A percentile compares a stretch with the other conserved stretches of the same genome.
Evolutionary conservation across 2,329 filamentous ascomycete genomes (phyloP).

Genomic region (Aotearoamyces nothofagi): DNA sequence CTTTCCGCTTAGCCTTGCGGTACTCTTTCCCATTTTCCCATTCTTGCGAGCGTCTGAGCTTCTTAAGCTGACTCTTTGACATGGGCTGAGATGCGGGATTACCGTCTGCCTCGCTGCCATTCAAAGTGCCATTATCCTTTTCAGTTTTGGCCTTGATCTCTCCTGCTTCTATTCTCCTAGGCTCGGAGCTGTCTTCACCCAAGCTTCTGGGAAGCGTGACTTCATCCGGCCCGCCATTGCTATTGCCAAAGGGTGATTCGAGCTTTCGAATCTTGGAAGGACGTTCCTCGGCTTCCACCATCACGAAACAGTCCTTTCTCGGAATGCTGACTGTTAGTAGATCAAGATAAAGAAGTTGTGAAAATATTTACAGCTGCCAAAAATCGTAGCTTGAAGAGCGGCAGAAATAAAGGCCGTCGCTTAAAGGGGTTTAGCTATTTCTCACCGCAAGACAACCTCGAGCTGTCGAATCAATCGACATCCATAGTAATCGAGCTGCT

Average conservation of each 20-base stretch:
- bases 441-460: too few species aligned
- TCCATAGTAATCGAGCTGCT: not conserved
- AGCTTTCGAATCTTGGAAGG: slow-evolving; percentile 17
- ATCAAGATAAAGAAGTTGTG: too few species aligned
- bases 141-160: not conserved
- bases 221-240: not conserved
- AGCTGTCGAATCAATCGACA: too few species aligned
- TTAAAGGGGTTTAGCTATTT: slow-evolving; percentile 1
- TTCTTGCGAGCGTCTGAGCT: slow-evolving; percentile 51
- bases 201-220: not conserved
- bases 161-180: not conserved
- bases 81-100: slow-evolving; percentile 21
- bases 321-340: too few species aligned
- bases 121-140: not conserved
- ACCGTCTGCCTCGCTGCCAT: not conserved
- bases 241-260: slow-evolving; percentile 3
- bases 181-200: not conserved
- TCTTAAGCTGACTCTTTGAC: slow-evolving; percentile 81
- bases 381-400: not conserved
- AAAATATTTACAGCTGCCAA: not conserved
- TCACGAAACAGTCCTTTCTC: slow-evolving; percentile 6
- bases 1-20: slow-evolving; percentile 35
- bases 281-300: slow-evolving; percentile 16
- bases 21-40: slow-evolving; percentile 61
- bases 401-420: not conserved